A percentile compares a stretch with the other conserved stretches of the same genome.
Evolutionary conservation across 2,329 filamentous ascomycete species (phyloP).

Genomic region (Fusarium pseudoanthophilum): DNA sequence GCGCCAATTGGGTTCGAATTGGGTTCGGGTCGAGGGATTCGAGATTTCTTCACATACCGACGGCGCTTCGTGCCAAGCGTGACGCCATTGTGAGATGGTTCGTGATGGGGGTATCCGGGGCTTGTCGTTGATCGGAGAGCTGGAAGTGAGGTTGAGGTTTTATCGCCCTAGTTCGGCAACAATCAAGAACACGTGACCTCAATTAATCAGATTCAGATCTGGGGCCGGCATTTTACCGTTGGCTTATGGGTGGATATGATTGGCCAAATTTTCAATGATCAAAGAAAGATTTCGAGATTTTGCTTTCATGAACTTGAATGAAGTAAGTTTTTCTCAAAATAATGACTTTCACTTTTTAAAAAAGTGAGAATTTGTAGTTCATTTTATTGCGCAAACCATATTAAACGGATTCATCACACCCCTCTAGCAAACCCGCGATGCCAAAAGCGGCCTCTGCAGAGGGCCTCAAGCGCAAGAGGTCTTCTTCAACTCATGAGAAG

Average conservation of each 20-base stretch:
- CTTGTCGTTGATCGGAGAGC: constrained; percentile 59
- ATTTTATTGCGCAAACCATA: not conserved
- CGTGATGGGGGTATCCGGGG: constrained; percentile 63
- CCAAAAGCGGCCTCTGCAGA: constrained; percentile 41
- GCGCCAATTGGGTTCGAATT: constrained; percentile 45
- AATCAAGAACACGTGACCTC: constrained; percentile 51
- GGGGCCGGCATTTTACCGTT: constrained; percentile 45
- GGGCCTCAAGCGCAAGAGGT: constrained; percentile 64
- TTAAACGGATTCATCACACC: not conserved
- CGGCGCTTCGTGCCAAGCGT: constrained; percentile 93
- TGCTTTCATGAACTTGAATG: constrained; percentile 35
- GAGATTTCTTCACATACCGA: constrained; percentile 73
- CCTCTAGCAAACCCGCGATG: constrained; percentile 38
- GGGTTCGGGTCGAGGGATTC: constrained; percentile 16
- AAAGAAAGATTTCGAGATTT: constrained; percentile 48
- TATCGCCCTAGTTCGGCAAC: constrained; percentile 58
- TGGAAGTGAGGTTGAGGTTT: constrained; percentile 62
- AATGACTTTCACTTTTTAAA: not conserved
- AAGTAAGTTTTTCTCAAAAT: constrained; percentile 11
- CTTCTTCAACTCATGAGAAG: constrained; percentile 55
- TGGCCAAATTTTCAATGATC: constrained; percentile 44
- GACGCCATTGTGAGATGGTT: constrained; percentile 89
- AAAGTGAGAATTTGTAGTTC: not conserved
- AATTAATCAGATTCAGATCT: constrained; percentile 32
- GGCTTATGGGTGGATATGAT: constrained; percentile 37